phyloP scores from a whole-genome alignment of 164 flowering plant genomes.

The Buxus sempervirens region DNA sequence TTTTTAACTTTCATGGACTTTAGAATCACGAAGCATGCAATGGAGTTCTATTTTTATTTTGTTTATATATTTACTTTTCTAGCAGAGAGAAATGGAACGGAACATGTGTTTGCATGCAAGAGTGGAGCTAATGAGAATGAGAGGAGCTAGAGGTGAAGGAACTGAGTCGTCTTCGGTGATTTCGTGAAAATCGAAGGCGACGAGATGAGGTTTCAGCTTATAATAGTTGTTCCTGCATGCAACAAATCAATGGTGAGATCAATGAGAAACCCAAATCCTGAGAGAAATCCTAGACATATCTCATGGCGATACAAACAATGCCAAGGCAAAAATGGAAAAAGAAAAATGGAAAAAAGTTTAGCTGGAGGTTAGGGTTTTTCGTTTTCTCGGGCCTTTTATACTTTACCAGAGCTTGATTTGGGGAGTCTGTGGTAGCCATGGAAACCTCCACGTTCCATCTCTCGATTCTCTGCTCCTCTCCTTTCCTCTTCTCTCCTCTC shows the following conservation, averaged over 20 bases:
- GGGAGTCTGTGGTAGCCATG: constrained; percentile 47
- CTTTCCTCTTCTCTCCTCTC: constrained; percentile 2
- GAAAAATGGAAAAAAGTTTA: neutral
- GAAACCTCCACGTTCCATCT: constrained; percentile 50
- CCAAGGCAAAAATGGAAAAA: no score
- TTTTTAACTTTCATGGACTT: neutral
- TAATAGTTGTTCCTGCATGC: constrained; percentile 3
- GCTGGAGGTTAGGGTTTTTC: neutral
- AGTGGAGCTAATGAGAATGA: neutral
- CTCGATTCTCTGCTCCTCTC: constrained; percentile 13
- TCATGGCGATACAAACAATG: neutral
- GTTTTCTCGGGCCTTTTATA: neutral
- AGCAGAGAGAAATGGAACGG: neutral
- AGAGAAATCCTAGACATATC: neutral
- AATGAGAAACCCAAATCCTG: neutral
- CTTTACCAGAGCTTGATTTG: constrained; percentile 34
- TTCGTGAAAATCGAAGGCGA: no score
- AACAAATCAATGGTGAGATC: constrained; percentile 5
- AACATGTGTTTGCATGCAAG: constrained; percentile 4
- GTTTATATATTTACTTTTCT: no score
- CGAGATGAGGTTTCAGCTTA: neutral
- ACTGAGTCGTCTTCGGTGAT: no score
- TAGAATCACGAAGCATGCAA: neutral
- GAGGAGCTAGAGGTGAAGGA: no score
- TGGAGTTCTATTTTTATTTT: no score